Evolutionary conservation across 768 basidiomycete genomes (phyloP), one percentile per base, ranked within the genome.

Genomic region (Tulasnella sp.): DNA sequence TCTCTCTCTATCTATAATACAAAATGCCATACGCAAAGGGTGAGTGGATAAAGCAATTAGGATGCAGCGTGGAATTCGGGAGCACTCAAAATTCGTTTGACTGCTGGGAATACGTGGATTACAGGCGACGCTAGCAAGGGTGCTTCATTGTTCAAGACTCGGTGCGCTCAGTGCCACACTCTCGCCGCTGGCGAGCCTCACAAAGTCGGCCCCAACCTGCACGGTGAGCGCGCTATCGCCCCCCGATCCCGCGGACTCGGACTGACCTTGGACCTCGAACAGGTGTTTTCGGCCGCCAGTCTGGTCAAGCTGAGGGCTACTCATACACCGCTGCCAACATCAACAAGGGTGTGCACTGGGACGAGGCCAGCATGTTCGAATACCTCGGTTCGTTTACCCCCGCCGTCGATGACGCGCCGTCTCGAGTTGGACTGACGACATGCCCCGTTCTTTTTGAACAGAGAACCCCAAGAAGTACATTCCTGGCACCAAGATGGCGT

Each of bases 401-500:
- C 13, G 10, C 1, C 42, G 7, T 18, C 74, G 29, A 75, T 73
- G 40, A 51, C 39, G 61, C 32, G 23, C 69, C 26, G 13, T 72
- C 20, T 26, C n/a, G 39, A 16, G 32, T 61, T 75, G n/a, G 23
- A 73, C 71, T 75, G 37, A 75, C 74, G 32, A 55, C 74, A 23
- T 44, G 51, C 23, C n/a, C 29, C 16, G 18, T 55, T 35, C 35
- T 35, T 20, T 16, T 74, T 57, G 3, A 67, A 80, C 83, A 82
- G 93, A 95, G 86, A 95, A 98, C 88, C 96, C 96, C 79, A 98
- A 98, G 89, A 97, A 97, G 93, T 96, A 95, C 87, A 96, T 96
- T 81, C 94, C 94, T 51, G 96, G 96, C 71, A 98, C 96, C 73
- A 98, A 97, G 88, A 98, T 98, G 96, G 96, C 96, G 78, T 98